A percentile compares a stretch with the other conserved stretches of the same genome.
Evolutionary conservation across 1,139 yeast species (phyloP).

Genomic region (Zygosaccharomyces sapae): DNA sequence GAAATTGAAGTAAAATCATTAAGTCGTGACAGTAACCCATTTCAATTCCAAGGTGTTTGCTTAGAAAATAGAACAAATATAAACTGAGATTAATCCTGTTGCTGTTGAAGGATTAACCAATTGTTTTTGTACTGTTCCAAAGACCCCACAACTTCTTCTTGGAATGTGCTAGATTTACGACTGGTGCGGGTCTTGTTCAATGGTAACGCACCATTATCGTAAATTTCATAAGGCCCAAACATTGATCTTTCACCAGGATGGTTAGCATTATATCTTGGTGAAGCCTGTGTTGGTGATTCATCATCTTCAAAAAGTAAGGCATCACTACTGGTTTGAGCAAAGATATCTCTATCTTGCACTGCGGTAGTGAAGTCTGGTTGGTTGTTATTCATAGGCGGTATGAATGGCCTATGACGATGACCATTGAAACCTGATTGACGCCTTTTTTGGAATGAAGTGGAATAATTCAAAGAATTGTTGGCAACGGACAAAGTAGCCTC

Average conservation of each 20-base stretch:
- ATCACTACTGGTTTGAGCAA: conserved; percentile 30
- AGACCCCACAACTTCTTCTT: conserved; percentile 36
- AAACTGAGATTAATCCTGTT: conserved; percentile 19
- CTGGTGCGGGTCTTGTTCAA: conserved; percentile 17
- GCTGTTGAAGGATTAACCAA: conserved; percentile 36
- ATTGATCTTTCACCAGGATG: conserved; percentile 20
- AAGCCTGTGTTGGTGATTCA: conserved; percentile 17
- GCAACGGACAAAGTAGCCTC: conserved; percentile 28
- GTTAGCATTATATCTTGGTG: conserved; percentile 2
- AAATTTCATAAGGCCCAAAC: conserved; percentile 33
- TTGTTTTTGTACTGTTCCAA: conserved; percentile 37
- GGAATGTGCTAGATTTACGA: conserved; percentile 31
- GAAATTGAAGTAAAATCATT: conserved; percentile 6
- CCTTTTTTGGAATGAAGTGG: conserved; percentile 9
- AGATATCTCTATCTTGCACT: conserved; percentile 29
- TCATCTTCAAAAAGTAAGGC: conserved; percentile 36
- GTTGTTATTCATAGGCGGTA: conserved; percentile 12
- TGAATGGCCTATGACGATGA: conserved; percentile 8
- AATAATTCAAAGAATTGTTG: conserved; percentile 23
- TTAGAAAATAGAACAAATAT: neutral
- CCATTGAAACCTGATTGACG: conserved; percentile 1
- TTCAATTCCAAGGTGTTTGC: neutral
- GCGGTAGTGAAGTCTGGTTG: conserved; percentile 31
- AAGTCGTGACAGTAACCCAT: conserved; percentile 1
- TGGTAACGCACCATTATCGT: conserved; percentile 14